phyloP scores from a whole-genome alignment of 2,329 filamentous ascomycete species.

The Domatiomyces globalis region DNA sequence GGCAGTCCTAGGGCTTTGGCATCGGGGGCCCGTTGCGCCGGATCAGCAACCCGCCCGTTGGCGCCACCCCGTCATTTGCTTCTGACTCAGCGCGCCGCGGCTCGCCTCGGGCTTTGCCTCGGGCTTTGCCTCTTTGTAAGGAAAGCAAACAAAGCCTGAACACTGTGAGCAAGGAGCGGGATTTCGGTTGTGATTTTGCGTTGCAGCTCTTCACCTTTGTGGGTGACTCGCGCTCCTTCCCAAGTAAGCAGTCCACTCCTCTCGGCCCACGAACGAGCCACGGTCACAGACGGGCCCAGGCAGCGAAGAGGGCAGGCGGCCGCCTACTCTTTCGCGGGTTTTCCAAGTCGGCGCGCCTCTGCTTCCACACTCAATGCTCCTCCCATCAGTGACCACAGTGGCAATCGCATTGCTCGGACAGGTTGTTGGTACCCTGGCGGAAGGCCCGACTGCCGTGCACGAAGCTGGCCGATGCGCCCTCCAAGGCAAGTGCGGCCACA shows the following conservation, averaged over 20 bases:
- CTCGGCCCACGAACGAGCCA: neutral
- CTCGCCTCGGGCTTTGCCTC: no score
- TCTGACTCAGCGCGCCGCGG: no score
- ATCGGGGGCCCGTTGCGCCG: no score
- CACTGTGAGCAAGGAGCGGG: neutral
- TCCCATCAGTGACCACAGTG: neutral
- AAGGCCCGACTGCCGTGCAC: slow-evolving; percentile 42
- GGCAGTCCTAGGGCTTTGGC: no score
- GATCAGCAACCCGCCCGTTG: no score
- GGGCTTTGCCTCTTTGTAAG: no score
- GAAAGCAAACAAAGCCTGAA: neutral
- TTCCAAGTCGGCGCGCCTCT: neutral
- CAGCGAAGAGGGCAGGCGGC: neutral
- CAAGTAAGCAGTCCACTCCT: neutral
- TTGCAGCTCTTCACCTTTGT: neutral
- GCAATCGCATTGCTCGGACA: neutral
- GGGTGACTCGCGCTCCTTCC: neutral
- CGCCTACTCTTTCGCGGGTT: neutral
- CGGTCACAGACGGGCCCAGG: neutral
- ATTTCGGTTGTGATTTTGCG: neutral
- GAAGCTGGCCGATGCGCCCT: slow-evolving; percentile 83
- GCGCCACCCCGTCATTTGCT: no score
- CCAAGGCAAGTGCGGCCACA: slow-evolving; percentile 78
- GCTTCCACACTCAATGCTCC: neutral
- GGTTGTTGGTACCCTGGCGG: neutral